Conservation (phyloP, 2,329 filamentous ascomycete species). For the Lachnum nothofagi region DNA sequence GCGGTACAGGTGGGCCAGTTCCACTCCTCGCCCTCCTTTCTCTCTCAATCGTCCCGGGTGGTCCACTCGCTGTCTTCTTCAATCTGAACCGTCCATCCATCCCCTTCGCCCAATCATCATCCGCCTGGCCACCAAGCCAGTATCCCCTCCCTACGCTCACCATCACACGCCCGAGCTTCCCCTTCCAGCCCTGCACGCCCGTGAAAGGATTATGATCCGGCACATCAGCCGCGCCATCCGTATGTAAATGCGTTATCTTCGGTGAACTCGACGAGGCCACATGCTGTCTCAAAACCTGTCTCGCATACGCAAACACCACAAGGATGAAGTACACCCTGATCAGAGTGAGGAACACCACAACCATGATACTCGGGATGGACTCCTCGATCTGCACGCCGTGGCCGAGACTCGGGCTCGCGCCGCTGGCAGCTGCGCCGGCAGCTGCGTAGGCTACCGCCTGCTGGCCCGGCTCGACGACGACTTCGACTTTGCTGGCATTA, state of each 20-base stretch:
- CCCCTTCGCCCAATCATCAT: slow-evolving; percentile 64
- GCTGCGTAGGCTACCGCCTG: slow-evolving; percentile 46
- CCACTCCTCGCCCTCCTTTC: slow-evolving; percentile 42
- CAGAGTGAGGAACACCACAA: slow-evolving; percentile 69
- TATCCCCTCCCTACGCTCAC: slow-evolving; percentile 68
- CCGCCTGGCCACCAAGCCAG: slow-evolving; percentile 66
- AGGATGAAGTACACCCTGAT: slow-evolving; percentile 79
- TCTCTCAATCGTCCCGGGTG: slow-evolving; percentile 36
- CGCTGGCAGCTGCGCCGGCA: slow-evolving; percentile 33
- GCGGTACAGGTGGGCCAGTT: slow-evolving; percentile 35
- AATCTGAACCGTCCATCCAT: slow-evolving; percentile 56
- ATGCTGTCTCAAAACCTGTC: slow-evolving; percentile 68
- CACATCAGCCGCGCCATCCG: slow-evolving; percentile 37
- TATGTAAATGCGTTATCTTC: slow-evolving; percentile 29
- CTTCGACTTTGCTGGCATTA: slow-evolving; percentile 54
- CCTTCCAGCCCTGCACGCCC: slow-evolving; percentile 68
- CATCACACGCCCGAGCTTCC: slow-evolving; percentile 74
- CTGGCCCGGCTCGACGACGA: slow-evolving; percentile 48
- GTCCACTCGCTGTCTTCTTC: slow-evolving; percentile 35
- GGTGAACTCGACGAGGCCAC: slow-evolving; percentile 44
- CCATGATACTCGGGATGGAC: slow-evolving; percentile 68
- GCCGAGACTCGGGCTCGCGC: slow-evolving; percentile 47
- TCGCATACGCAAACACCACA: slow-evolving; percentile 76
- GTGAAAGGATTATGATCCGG: slow-evolving; percentile 66
- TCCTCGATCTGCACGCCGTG: slow-evolving; percentile 62